Evolutionary conservation across 2,329 filamentous ascomycete species (phyloP).

Genomic region (Apiospora phragmitis): DNA sequence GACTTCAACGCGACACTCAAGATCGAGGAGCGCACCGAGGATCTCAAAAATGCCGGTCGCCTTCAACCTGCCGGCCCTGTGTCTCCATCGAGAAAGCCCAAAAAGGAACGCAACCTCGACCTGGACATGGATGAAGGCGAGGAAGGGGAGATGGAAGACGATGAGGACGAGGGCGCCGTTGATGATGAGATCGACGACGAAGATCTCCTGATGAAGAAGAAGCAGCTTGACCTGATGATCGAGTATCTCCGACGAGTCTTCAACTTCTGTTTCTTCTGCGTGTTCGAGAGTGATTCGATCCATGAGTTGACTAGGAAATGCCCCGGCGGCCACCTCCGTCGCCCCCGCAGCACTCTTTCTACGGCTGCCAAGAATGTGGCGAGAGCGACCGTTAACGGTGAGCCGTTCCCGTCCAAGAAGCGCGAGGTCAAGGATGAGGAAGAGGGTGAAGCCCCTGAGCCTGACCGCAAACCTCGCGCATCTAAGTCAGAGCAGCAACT

Average conservation of each 20-base stretch:
- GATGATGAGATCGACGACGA: constrained; percentile 89
- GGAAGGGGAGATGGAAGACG: constrained; percentile 70
- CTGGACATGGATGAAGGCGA: constrained; percentile 65
- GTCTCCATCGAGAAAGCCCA: constrained; percentile 58
- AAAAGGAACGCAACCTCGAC: constrained; percentile 60
- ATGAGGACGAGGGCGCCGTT: constrained; percentile 76
- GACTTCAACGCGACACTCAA: constrained; percentile 75
- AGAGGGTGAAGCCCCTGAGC: constrained; percentile 62
- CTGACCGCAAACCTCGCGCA: constrained; percentile 71
- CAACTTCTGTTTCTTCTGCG: constrained; percentile 99
- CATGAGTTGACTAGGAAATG: constrained; percentile 96
- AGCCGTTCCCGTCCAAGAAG: constrained; percentile 83
- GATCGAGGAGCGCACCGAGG: constrained; percentile 85
- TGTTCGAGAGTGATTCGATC: constrained; percentile 96
- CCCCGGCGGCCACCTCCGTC: constrained; percentile 92
- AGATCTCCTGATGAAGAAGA: constrained; percentile 88
- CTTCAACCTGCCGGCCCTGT: constrained; percentile 66
- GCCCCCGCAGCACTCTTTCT: constrained; percentile 83
- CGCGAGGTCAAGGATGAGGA: constrained; percentile 64
- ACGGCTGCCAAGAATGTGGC: constrained; percentile 82
- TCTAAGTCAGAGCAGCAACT: constrained; percentile 88
- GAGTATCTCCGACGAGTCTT: constrained; percentile 96
- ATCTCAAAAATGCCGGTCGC: constrained; percentile 72
- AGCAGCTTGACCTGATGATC: constrained; percentile 91
- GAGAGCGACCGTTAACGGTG: constrained; percentile 77